Evolutionary conservation across 108 stramenopile genomes (phyloP).

Genomic region (Skeletonema potamos): DNA sequence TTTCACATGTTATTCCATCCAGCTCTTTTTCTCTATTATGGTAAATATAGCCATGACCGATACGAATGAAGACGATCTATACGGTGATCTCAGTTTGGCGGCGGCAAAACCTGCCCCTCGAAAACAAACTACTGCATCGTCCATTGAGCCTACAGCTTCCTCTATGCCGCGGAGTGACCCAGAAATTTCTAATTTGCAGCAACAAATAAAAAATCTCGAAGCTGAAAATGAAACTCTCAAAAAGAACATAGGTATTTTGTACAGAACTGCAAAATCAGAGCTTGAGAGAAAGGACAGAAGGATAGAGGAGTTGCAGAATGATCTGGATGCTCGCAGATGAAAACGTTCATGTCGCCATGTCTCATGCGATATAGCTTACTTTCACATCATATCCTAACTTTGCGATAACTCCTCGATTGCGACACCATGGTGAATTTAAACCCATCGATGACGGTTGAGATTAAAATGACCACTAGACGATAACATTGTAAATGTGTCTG

Average conservation of each 20-base stretch:
- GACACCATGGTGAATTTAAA: no score
- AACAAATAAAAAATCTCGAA: slow-evolving; percentile 20
- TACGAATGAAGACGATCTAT: slow-evolving; percentile 22
- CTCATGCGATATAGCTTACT: no score
- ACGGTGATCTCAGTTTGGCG: slow-evolving; percentile 26
- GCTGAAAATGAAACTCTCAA: slow-evolving; percentile 45
- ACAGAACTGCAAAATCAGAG: slow-evolving; percentile 46
- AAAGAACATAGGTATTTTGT: slow-evolving; percentile 46
- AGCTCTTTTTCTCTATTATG: no score
- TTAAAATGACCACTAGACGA: no score
- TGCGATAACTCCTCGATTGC: no score
- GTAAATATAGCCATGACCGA: no score
- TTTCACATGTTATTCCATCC: no score
- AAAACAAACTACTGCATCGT: neutral
- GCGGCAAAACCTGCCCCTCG: slow-evolving; percentile 15
- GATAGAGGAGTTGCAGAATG: slow-evolving; percentile 34
- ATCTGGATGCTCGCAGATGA: slow-evolving; percentile 32
- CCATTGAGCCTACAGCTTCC: neutral
- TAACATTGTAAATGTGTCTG: no score
- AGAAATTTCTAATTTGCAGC: slow-evolving; percentile 4
- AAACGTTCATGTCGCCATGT: neutral
- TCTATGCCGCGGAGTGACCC: neutral
- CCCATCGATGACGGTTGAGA: no score
- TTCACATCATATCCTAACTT: neutral
- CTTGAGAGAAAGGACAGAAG: slow-evolving; percentile 47